Evolutionary conservation across 2,329 filamentous ascomycete species (phyloP).

Genomic region (Diaporthe citri): DNA sequence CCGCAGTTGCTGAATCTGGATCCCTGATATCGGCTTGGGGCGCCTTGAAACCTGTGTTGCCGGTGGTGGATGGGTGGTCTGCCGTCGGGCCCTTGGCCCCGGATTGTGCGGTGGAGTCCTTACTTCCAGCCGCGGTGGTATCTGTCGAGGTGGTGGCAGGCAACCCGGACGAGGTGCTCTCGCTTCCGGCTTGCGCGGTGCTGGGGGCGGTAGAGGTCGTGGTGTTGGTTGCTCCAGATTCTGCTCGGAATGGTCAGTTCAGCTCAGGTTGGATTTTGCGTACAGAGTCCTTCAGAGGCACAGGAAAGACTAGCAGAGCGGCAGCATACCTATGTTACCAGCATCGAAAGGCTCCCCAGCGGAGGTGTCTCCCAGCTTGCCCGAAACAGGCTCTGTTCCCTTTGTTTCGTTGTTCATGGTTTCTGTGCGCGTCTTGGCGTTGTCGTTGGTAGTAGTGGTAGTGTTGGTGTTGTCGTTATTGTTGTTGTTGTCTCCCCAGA

Average conservation of each 20-base stretch:
- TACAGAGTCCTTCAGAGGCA: background rate
- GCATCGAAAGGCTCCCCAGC: constrained; percentile 82
- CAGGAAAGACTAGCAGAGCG: no score
- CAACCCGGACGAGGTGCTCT: constrained; percentile 6
- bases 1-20: constrained; percentile 51
- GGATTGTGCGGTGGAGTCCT: constrained; percentile 4
- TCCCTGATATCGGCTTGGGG: constrained; percentile 57
- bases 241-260: constrained; percentile 3
- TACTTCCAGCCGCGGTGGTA: background rate
- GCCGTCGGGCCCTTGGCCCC: constrained; percentile 41
- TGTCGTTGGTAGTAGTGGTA: constrained; percentile 16
- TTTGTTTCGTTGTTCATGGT: constrained; percentile 55
- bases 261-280: background rate
- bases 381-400: constrained; percentile 76
- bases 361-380: constrained; percentile 74
- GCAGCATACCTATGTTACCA: constrained; percentile 73
- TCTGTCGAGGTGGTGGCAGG: constrained; percentile 6
- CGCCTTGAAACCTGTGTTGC: constrained; percentile 44
- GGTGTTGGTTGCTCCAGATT: constrained; percentile 22
- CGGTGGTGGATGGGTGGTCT: constrained; percentile 46
- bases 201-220: background rate
- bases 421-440: constrained; percentile 52
- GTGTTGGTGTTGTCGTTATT: constrained; percentile 2
- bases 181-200: constrained; percentile 3
- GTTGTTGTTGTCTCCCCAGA: constrained; percentile 58